These are phyloP conservation scores for Xylaria sp. DNA, from an alignment of 495 filamentous ascomycete genomes.

Conservation along the genomic window DNA sequence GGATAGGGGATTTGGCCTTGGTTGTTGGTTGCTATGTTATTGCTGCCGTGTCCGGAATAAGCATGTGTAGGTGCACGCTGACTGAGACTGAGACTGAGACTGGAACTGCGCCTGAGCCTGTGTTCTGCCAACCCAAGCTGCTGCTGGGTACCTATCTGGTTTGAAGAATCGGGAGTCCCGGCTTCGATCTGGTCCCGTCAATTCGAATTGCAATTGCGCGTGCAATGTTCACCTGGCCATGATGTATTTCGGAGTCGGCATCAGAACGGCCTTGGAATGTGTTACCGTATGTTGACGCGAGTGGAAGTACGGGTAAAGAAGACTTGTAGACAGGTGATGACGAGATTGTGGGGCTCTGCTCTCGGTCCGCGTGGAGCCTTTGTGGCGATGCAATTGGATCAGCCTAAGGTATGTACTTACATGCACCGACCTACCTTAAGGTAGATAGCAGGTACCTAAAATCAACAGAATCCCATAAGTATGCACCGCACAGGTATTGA, in stretches of 20 bases:
- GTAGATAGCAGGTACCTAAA: not conserved
- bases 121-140: not conserved
- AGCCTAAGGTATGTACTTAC: too few relatives aligned
- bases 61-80: constrained; percentile 7
- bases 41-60: not conserved
- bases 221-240: constrained; percentile 16
- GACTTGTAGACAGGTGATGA: constrained; percentile 1
- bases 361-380: not conserved
- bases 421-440: not conserved
- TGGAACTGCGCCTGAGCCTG: not conserved
- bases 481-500: not conserved
- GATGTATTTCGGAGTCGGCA: not conserved
- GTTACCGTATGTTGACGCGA: not conserved
- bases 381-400: constrained; percentile 5
- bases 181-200: constrained; percentile 13
- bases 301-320: not conserved
- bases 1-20: not conserved
- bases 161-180: constrained; percentile 6
- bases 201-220: not conserved
- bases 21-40: not conserved
- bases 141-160: not conserved
- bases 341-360: constrained; percentile 8
- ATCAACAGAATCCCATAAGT: not conserved
- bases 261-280: not conserved
- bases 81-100: too few relatives aligned